Evolutionary conservation across 768 basidiomycete genomes (phyloP), one percentile per base, ranked within the genome.

Genomic region (Tricholoma terreum): DNA sequence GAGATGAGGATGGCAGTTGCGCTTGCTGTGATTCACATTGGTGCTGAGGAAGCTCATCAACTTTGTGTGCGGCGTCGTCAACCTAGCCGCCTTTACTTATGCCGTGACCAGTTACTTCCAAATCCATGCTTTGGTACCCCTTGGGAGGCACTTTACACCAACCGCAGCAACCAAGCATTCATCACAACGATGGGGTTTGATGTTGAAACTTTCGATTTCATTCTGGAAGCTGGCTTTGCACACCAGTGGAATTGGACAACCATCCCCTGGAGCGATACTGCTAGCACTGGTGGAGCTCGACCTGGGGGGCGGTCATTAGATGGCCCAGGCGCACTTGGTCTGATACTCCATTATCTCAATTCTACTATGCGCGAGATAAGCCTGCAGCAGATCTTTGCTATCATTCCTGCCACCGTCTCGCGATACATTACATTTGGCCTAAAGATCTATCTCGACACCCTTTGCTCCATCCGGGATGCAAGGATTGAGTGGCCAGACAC

Each of bases 161-260:
- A 69, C 35, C 62, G 54, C 6, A 67, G 65, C 57, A 71, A 80
- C 54, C 58, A 71, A 3, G 76, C 74, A 5, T 80, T 71, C 58
- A 80, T 81, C 33, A 80, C 74, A 0, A 81, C 75, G 0, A 78
- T 78, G 76, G 75, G 77, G 1, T 71, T 78, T 57, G 68, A 78
- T 65, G 66, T 71, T 2, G 53, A 12, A 1, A 77, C 75, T 0
- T 80, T 80, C 62, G 1, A 63, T 3, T 57, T 51, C n/a, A 63
- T 80, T 5, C 61, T 79, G 0, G 54, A 55, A 4, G 59, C 55
- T 31, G 68, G 76, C 0, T 81, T 81, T 63, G 64, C 50, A 7
- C 50, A 60, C 4, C 17, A 14, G 1, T 71, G 69, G 69, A 17
- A 70, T 4, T 46, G 35, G 1, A 61, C 36, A 10, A 55, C 73